Percentiles rank a stretch among this genome's conserved stretches.
Evolutionary conservation across 1,284 basidiomycete genomes (phyloP).

Genomic region (Hymenochaete sp.): DNA sequence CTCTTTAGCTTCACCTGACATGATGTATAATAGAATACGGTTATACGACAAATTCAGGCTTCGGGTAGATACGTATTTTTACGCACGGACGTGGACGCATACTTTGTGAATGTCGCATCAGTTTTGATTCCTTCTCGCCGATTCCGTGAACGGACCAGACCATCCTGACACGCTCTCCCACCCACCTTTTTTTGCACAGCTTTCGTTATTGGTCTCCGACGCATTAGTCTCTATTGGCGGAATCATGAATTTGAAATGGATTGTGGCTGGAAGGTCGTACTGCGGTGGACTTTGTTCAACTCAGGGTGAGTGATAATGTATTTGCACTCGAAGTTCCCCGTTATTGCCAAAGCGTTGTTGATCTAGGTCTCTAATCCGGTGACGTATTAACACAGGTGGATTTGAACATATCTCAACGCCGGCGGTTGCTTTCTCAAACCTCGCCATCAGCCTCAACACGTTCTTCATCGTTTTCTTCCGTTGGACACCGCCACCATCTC

Average conservation of each 20-base stretch:
- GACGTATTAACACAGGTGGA: constrained; percentile 16
- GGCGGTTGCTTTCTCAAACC: not conserved
- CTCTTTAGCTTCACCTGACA: not conserved
- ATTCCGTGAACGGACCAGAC: not conserved
- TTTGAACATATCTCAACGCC: not conserved
- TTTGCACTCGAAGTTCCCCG: not conserved
- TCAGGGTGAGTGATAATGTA: constrained; percentile 9
- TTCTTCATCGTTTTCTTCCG: constrained; percentile 18
- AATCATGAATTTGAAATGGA: constrained; percentile 13
- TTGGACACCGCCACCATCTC: constrained; percentile 13
- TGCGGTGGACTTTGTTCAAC: constrained; percentile 14
- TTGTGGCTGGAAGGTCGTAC: constrained; percentile 1
- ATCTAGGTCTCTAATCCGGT: constrained; percentile 9
- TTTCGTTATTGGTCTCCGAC: constrained; percentile 15
- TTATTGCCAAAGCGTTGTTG: not conserved
- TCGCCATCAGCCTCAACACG: constrained; percentile 17
- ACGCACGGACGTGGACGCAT: constrained; percentile 10
- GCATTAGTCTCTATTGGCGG: constrained; percentile 14
- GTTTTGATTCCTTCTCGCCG: not conserved
- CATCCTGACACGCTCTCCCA: not conserved
- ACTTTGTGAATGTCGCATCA: constrained; percentile 11
- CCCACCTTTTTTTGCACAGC: constrained; percentile 4
- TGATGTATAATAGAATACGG: not conserved
- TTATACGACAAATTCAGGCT: not conserved
- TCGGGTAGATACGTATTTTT: not conserved